Evolutionary conservation across 192 early-diverging fungal species (phyloP).

Genomic region (Endogone sp.): DNA sequence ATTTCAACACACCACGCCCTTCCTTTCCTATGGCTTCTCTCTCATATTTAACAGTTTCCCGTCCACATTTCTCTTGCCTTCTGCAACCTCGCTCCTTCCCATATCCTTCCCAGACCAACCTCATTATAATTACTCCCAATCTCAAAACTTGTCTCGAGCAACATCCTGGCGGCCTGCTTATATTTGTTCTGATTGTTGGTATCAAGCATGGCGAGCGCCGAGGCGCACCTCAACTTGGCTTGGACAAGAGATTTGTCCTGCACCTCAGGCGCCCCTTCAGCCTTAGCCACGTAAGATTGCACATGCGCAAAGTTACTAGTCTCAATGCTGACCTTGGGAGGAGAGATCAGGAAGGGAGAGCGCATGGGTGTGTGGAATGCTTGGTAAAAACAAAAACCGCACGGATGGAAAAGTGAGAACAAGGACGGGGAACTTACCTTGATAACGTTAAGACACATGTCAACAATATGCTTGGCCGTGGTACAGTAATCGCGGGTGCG

Average conservation of each 20-base stretch:
- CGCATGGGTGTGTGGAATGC: constrained; percentile 8
- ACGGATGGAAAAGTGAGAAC: neutral
- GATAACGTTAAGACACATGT: constrained; percentile 78
- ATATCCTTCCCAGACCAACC: constrained; percentile 26
- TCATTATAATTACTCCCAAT: constrained; percentile 38
- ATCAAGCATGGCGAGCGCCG: constrained; percentile 62
- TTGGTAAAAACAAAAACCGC: neutral
- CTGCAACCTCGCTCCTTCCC: neutral
- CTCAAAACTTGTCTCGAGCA: constrained; percentile 59
- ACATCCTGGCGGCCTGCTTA: constrained; percentile 52
- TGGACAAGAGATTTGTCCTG: constrained; percentile 57
- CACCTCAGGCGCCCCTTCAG: constrained; percentile 57
- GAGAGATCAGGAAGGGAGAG: constrained; percentile 1
- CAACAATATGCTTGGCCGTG: constrained; percentile 68
- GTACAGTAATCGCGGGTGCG: constrained; percentile 77
- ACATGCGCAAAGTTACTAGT: constrained; percentile 67
- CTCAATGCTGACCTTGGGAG: constrained; percentile 57
- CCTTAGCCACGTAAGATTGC: constrained; percentile 66
- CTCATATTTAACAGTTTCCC: neutral
- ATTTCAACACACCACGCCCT: neutral
- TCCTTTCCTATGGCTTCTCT: too few species aligned
- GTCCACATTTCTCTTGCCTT: neutral
- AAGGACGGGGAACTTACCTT: constrained; percentile 43
- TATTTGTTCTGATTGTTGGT: constrained; percentile 53
- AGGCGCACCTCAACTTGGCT: constrained; percentile 59